Evolutionary conservation across 345 rosid genomes (phyloP).

Genomic region (Melaleuca quinquenervia): DNA sequence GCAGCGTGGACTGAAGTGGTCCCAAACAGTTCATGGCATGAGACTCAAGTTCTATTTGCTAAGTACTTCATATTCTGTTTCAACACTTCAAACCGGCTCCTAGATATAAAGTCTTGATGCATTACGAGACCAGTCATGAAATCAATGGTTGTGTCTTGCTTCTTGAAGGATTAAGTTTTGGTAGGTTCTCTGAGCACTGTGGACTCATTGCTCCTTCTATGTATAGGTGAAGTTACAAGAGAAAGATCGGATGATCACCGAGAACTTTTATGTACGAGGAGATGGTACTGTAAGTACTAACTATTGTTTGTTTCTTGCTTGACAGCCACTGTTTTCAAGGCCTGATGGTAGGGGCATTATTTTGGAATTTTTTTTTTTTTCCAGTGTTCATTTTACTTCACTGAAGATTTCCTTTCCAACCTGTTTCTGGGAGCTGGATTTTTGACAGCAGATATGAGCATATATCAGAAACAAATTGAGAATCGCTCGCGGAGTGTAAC

Average conservation of each 20-base stretch:
- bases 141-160: not conserved
- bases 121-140: not conserved
- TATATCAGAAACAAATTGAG: constrained; percentile 13
- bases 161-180: not conserved
- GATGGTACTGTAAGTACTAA: constrained; percentile 49
- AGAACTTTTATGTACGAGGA: constrained; percentile 39
- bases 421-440: constrained; percentile 24
- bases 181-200: not conserved
- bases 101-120: not conserved
- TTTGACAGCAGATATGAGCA: constrained; percentile 7
- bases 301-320: not conserved
- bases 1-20: not conserved
- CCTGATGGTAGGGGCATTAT: not conserved
- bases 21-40: not conserved
- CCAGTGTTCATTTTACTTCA: constrained; percentile 24
- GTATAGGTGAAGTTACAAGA: constrained; percentile 20
- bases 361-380: not conserved
- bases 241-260: constrained; percentile 35
- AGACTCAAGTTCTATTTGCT: not conserved
- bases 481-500: constrained; percentile 8
- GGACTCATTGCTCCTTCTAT: not conserved
- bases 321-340: not conserved
- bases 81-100: not conserved
- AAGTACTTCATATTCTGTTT: not conserved
- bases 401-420: constrained; percentile 19